These are phyloP conservation scores for Ceratocystis colombiana DNA, from an alignment of 2,329 filamentous ascomycete genomes.

Conservation along the genomic window DNA sequence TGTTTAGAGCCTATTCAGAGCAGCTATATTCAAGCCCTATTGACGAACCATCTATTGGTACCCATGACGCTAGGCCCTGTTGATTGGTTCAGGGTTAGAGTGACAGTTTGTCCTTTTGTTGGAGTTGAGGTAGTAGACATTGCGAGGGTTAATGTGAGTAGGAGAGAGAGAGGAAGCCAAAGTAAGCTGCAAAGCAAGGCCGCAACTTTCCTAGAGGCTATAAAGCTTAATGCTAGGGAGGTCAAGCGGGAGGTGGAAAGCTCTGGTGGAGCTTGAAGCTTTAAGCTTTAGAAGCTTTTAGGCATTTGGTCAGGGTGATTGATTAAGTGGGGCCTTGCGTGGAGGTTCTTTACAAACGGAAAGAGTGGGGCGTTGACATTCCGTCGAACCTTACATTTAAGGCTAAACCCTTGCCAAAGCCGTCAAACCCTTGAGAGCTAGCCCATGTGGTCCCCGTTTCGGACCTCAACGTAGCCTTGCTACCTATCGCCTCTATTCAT, in stretches of 20 bases:
- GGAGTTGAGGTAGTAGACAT: constrained; percentile 13
- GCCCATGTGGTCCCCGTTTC: neutral
- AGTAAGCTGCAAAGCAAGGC: neutral
- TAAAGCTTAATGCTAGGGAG: neutral
- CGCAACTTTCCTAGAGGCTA: neutral
- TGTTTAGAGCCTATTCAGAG: neutral
- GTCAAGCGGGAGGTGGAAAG: neutral
- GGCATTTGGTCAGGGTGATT: no score
- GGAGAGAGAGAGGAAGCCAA: neutral
- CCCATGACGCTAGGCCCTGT: neutral
- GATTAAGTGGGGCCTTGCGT: constrained; percentile 9
- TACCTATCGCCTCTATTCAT: neutral
- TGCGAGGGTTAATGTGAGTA: neutral
- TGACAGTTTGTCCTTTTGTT: constrained; percentile 16
- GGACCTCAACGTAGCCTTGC: neutral
- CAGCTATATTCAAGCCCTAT: neutral
- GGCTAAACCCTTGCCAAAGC: neutral
- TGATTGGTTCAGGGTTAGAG: constrained; percentile 22
- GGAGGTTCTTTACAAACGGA: neutral
- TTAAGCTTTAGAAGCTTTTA: neutral
- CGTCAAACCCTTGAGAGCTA: neutral
- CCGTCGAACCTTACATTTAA: neutral
- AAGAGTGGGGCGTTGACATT: neutral
- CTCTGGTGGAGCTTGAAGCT: neutral
- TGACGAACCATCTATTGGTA: constrained; percentile 15